Conservation (phyloP, 2,329 filamentous ascomycete genomes). For the Lasiodiplodia theobromae region DNA sequence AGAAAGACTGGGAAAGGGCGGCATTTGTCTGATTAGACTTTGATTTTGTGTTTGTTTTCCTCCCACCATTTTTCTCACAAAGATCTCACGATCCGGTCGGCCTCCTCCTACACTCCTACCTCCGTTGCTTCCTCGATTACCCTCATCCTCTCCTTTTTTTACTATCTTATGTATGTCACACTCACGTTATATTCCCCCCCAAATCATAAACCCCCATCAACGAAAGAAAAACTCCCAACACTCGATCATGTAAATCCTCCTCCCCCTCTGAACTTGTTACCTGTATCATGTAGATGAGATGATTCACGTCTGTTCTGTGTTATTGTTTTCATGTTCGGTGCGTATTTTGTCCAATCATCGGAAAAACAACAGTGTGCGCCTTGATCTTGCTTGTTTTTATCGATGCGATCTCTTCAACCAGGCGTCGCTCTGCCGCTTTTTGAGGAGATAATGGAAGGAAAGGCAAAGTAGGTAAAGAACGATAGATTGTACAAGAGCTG, state of each 20-base stretch:
- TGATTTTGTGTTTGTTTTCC: not conserved
- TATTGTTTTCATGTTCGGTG: not conserved
- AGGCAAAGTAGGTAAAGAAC: not conserved
- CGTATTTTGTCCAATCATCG: not conserved
- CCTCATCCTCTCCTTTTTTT: not conserved
- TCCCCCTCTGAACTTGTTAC: slow-evolving; percentile 6
- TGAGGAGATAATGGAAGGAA: not conserved
- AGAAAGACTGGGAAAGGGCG: slow-evolving; percentile 17
- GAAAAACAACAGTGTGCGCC: not conserved
- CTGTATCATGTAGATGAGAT: slow-evolving; percentile 27
- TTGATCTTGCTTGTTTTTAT: not conserved
- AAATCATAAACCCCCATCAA: slow-evolving; percentile 5
- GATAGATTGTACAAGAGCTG: not conserved
- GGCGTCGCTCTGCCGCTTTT: not conserved
- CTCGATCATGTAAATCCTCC: not conserved
- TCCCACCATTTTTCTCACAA: not conserved
- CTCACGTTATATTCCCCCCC: slow-evolving; percentile 1
- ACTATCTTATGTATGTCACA: not conserved
- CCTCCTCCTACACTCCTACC: not conserved
- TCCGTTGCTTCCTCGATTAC: not conserved
- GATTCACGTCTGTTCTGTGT: slow-evolving; percentile 12
- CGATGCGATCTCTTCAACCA: not conserved
- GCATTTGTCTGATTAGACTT: slow-evolving; percentile 16
- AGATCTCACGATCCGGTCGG: not conserved
- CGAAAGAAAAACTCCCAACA: not conserved